Evolutionary conservation across 768 basidiomycete species (phyloP), one percentile per base, ranked within the genome.

Genomic region (Gymnopilus dilepis): DNA sequence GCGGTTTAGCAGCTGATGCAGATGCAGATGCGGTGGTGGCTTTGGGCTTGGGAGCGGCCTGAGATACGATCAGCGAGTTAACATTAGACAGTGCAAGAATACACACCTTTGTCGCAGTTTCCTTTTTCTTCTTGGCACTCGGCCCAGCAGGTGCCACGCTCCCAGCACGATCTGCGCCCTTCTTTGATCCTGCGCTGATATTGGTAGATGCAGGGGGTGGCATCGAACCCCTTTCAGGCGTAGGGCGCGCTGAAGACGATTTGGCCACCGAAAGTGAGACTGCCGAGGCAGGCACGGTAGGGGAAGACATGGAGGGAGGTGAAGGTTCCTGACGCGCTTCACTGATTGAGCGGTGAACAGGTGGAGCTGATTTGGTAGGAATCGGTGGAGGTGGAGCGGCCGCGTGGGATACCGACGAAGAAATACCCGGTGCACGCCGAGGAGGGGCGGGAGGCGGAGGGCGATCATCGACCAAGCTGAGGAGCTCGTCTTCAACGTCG

Each of bases 401-500:
- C 33, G 59, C 64, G 62, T 65, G 63, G 52, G 65, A 65, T 42
- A 64, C 63, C 28, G 66, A 64, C 54, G 61, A 53, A 45, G 58
- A 53, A 51, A 64, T 57, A 21, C 64, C 64, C 51, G 67, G 62
- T 40, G 55, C 57, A 63, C 67, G 67, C 38, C 67, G 66, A 41
- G 66, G 52, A 45, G 61, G n/a, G 28, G 48, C 26, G n/a, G 60
- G 58, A 28, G 53, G 58, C 21, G 52, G 64, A 6, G 50, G 59
- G 26, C 69, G 74, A 65, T 86, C 88, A 67, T 89, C 90, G 30
- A 92, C 77, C 24, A 92, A 76, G 66, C 88, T 89, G 59, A 91
- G 78, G 51, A 91, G 73, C 73, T 91, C 90, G 64, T 89, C 84
- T 60, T 89, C 87, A 22, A 87, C 82, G 57, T 87, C 77, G 60